These are phyloP conservation scores for Conoideocrella luteorostrata DNA, from an alignment of 2,329 filamentous ascomycete species.

Conservation along the genomic window DNA sequence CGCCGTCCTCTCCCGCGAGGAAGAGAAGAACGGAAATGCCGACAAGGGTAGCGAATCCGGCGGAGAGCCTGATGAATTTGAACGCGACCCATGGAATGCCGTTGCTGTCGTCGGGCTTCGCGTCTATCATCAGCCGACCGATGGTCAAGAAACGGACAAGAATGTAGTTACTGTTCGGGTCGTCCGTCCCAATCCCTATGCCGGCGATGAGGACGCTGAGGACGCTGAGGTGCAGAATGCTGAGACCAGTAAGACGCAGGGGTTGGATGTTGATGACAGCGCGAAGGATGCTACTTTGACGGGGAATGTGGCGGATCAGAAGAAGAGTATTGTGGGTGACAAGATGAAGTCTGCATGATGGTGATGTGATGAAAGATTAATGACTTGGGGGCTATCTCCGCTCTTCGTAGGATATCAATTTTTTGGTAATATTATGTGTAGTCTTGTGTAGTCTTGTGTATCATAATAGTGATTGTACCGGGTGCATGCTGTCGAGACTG, in stretches of 20 bases:
- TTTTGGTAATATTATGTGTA: too few species aligned
- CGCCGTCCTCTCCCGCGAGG: neutral
- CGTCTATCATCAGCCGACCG: conserved; percentile 48
- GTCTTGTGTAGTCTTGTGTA: too few species aligned
- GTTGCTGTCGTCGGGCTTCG: conserved; percentile 55
- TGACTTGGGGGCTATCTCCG: neutral
- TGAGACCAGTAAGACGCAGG: conserved; percentile 22
- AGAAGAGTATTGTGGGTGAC: conserved; percentile 29
- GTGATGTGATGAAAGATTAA: too few species aligned
- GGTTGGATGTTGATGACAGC: conserved; percentile 39
- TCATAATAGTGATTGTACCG: too few species aligned
- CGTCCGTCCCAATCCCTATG: conserved; percentile 30
- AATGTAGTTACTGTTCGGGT: conserved; percentile 33
- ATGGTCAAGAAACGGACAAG: conserved; percentile 23
- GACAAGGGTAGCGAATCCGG: neutral
- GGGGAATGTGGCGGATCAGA: conserved; percentile 25
- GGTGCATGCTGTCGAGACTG: too few species aligned
- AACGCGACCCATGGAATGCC: conserved; percentile 56
- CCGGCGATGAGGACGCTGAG: conserved; percentile 17
- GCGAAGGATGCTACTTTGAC: conserved; percentile 37
- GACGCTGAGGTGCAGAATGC: conserved; percentile 18
- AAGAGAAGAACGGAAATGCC: conserved; percentile 22
- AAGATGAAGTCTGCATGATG: conserved; percentile 5
- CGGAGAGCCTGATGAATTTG: conserved; percentile 44
- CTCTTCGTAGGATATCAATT: neutral